A percentile compares a stretch with the other conserved stretches of the same genome.
Evolutionary conservation across 73 alveolate species (phyloP).

Genomic region (Tetrahymena borealis): DNA sequence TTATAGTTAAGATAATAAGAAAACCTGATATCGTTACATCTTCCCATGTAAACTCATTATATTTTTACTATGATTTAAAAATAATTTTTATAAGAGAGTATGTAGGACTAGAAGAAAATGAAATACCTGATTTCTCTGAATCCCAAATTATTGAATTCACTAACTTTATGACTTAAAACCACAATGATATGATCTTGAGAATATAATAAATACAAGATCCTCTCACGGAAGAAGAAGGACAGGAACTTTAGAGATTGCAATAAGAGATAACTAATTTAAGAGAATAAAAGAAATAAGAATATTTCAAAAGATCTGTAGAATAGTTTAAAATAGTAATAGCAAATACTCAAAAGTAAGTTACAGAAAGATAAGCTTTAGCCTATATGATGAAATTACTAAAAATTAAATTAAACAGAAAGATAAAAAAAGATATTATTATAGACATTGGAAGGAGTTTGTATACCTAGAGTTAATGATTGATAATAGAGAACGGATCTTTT

Average conservation of each 20-base stretch:
- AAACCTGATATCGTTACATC: neutral
- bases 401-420: neutral
- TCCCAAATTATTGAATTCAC: neutral
- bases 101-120: neutral
- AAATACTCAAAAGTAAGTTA: neutral
- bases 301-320: neutral
- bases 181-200: neutral
- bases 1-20: neutral
- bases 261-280: neutral
- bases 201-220: neutral
- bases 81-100: neutral
- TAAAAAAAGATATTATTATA: neutral
- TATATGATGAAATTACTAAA: neutral
- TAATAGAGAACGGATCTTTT: too few relatives aligned
- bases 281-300: neutral
- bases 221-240: neutral
- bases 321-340: neutral
- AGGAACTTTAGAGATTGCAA: neutral
- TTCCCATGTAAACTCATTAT: neutral
- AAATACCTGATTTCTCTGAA: neutral
- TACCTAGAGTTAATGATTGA: neutral
- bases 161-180: neutral
- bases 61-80: neutral
- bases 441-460: neutral
- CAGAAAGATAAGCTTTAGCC: neutral